Evolutionary conservation across 176 grass and related monocot species (phyloP), one percentile per base, ranked within the genome.

Genomic region (Panicum miliaceum): DNA sequence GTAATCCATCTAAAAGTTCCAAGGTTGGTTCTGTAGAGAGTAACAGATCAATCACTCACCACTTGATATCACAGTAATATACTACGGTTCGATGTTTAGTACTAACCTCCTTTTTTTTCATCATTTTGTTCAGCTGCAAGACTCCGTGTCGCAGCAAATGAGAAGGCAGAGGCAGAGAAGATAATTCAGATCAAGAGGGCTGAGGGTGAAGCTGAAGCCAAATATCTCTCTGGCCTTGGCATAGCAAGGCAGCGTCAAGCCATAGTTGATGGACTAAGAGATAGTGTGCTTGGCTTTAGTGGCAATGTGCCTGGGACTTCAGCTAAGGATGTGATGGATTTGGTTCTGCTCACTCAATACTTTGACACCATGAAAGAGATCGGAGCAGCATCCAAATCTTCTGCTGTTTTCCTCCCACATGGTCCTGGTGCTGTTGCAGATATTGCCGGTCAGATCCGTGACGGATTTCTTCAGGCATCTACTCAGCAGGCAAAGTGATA

Each of bases 141-240:
- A 34, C 19, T 89, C 23, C 88, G 63, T 23, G 88, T 85, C 22
- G 71, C 71, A 53, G 88, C 71, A 64, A 90, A 86, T 77, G 71
- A 90, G 26, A 86, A 90, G 83, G 83, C 78, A 25, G 88, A 90
- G 71, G 88, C 88, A 85, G 71, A 85, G 65, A 90, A 90, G 83
- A 85, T 90, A 35, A 64, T 81, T 86, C 83, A 90, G 79, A 85
- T 86, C 35, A 90, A 90, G 54, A 85, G 83, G 46, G 88, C 83
- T 37, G 78, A 90, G 88, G 83, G 88, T 47, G 83, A 90, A 43
- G 88, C 88, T 19, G 88, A 82, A 78, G 72, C 83, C 36, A 90
- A 78, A 47, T 86, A 90, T 58, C 78, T 82, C 6, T 82, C 78
- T 66, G 78, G 83, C 8, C 54, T 90, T 78, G 88, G 78, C 58